Evolutionary conservation across 176 grass and related monocot genomes (phyloP), one percentile per base, ranked within the genome.

Genomic region (Oropetium thomaeum): DNA sequence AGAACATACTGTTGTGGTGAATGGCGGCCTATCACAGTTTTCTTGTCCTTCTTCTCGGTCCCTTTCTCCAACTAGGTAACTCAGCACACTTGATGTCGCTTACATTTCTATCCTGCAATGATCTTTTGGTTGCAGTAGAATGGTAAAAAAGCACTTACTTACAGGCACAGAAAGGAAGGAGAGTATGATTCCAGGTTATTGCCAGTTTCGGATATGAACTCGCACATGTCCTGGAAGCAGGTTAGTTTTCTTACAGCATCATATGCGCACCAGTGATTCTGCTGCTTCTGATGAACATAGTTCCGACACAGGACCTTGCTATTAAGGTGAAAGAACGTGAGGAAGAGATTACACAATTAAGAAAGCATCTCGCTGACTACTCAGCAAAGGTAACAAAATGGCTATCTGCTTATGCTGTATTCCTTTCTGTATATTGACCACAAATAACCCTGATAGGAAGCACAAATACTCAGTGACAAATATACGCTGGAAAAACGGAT

Each of bases 291-390:
- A 87, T 54, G 49, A 32, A 75, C 30, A 48, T 64, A 10, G 25
- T 81, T 83, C 32, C 57, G 27, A 52, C 17, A 34, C 67, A 98
- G 95, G 95, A 98, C 58, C 91, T 94, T 73, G 59, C 84, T 51
- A 60, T 65, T 22, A 90, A 94, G 83, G 84, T 90, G 12, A 94
- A 88, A 79, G 89, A 92, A 30, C 75, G 68, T 2, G 95, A 94
- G 73, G 89, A 92, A 92, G 95, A 94, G 89, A 94, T 94, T 81
- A 48, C 71, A 76, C 95, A 84, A 67, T 55, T 98, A 88, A 88
- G 69, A 51, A 94, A 86, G 51, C 89, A 98, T 90, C 86, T 94
- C 34, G 62, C 82, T 81, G 89, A 92, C 35, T 98, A 98, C 69
- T 79, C 84, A 61, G 66, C 84, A 28, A 98, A 98, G 89, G 95